phyloP scores from a whole-genome alignment of 1,284 basidiomycete genomes.

The Ganoderma sinense region DNA sequence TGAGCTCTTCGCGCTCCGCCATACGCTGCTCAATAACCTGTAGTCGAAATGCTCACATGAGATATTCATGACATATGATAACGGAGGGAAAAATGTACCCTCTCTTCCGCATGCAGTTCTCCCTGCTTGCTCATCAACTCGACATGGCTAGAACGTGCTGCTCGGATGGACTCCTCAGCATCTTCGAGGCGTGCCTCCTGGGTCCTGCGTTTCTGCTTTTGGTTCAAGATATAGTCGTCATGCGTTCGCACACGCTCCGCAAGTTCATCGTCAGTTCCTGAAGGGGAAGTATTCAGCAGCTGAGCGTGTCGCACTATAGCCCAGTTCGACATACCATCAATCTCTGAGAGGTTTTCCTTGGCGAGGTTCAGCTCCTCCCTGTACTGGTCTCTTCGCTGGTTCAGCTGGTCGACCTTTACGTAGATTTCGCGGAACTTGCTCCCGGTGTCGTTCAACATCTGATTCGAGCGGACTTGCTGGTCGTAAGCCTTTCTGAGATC shows the following conservation, averaged over 20 bases:
- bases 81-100: constrained; percentile 48
- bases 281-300: background rate
- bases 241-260: constrained; percentile 75
- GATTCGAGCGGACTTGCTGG: constrained; percentile 76
- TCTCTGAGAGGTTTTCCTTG: constrained; percentile 72
- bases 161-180: constrained; percentile 65
- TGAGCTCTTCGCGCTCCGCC: constrained; percentile 74
- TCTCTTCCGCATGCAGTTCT: constrained; percentile 67
- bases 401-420: constrained; percentile 73
- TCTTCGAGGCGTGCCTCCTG: constrained; percentile 64
- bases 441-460: constrained; percentile 84
- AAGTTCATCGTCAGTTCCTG: constrained; percentile 85
- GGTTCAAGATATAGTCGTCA: constrained; percentile 65
- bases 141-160: constrained; percentile 62
- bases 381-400: constrained; percentile 66
- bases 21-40: constrained; percentile 84
- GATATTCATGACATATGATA: background rate
- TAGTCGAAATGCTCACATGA: background rate
- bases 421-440: constrained; percentile 89
- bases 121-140: constrained; percentile 68
- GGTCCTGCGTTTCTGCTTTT: constrained; percentile 56
- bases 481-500: constrained; percentile 74
- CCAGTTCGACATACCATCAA: constrained; percentile 61
- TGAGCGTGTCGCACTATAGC: too few species aligned
- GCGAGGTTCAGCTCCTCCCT: constrained; percentile 69